Conservation (phyloP, 1,284 basidiomycete genomes). For the Cryptococcus jaspeensis region DNA sequence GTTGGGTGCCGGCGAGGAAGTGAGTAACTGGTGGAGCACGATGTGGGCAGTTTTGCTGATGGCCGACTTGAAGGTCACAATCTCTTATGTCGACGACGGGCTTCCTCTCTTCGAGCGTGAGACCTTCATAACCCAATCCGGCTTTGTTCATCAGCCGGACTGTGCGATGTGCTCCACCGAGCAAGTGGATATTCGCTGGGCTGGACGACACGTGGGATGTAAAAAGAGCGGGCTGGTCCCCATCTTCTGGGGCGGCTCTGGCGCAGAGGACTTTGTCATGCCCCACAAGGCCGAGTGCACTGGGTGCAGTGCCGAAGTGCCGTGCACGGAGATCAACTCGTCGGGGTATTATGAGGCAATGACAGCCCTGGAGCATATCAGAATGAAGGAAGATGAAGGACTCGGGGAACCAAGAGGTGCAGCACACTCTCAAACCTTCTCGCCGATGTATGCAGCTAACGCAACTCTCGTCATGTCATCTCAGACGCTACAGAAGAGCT, state of each 20-base stretch:
- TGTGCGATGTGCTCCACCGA: background rate
- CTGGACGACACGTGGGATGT: background rate
- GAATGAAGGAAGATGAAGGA: background rate
- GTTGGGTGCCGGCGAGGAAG: constrained; percentile 7
- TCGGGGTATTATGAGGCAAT: no score
- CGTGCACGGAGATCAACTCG: no score
- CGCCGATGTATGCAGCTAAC: background rate
- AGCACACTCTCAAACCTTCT: no score
- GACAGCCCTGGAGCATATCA: no score
- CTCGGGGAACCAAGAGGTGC: background rate
- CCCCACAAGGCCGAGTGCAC: background rate
- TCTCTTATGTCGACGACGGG: constrained; percentile 4
- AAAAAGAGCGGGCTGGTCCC: background rate
- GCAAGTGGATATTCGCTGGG: constrained; percentile 3
- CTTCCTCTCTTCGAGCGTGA: constrained; percentile 2
- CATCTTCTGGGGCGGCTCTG: background rate
- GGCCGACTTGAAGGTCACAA: background rate
- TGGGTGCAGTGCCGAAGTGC: no score
- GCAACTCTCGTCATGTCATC: background rate
- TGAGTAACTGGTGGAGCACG: background rate
- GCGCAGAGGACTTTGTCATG: background rate
- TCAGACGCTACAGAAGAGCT: background rate
- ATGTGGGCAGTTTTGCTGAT: no score
- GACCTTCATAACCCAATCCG: background rate
- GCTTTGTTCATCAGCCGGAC: background rate